Evolutionary conservation across 345 rosid species (phyloP), one percentile per base, ranked within the genome.

Genomic region (Eucalyptus decipiens): DNA sequence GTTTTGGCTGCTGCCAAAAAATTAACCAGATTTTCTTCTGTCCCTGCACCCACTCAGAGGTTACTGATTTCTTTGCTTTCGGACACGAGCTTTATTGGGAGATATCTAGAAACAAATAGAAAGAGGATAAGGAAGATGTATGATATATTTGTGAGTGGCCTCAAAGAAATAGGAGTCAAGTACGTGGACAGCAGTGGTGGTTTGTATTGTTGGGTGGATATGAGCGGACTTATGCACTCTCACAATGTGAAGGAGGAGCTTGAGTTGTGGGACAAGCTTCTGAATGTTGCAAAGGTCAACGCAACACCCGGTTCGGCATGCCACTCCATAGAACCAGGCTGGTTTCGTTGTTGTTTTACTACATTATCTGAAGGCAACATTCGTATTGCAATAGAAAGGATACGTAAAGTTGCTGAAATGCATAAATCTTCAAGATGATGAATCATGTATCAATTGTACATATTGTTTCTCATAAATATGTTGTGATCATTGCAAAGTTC

Each of bases 311-410:
- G 99, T 15, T 94, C 97, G 50, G 97, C 98, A 12, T 97, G 99
- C 91, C 98, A 96, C 91, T 95, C 98, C 93, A 96, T 95, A 89
- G 97, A 98, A 91, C 97, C 97, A 2, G 99, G 99, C 88, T 98
- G 99, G 99, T 98, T 98, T 88, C 91, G 99, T 45, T 97, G 98
- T 89, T 95, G 98, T 94, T 97, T 96, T 92, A 92, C 99, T 7
- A 90, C 95, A 81, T 91, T 97, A 90, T 90, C 93, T 23, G 89
- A 89, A 90, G 96, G 94, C 89, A 97, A 97, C 91, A 90, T 97
- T 92, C 95, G 95, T 87, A 47, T 93, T 60, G 94, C 95, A 24
- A 89, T 97, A 60, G 96, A 93, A 48, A 90, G 98, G 90, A 96
- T 96, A 65, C 89, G 85, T 37, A 93, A 88, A 90, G 94, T 95